Evolutionary conservation across 1,139 yeast species (phyloP), one percentile per base, ranked within the genome.

Genomic region (Scheffersomyces lignicola): DNA sequence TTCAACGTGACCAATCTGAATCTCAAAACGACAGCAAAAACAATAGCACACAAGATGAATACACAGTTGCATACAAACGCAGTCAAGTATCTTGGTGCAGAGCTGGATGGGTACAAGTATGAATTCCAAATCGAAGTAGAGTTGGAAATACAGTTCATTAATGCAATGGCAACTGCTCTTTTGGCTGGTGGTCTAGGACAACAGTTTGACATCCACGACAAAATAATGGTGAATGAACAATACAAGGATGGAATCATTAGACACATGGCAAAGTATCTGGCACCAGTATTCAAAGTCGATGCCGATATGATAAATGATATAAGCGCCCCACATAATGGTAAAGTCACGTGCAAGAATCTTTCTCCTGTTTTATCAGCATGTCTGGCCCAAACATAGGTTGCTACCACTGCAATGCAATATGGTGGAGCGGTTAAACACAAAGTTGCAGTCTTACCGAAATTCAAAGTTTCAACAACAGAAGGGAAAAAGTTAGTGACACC

Each of bases 401-500:
- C 59, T 13, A 76, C 58, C 11, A 78, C 79, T 0, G 82, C 80
- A 39, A 77, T 47, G 37, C 73, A 52, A 53, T 77, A 78, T 18
- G 83, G 83, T 27, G 83, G 83, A 26, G 78, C 83, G 4, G 83
- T 77, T 42, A 78, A 59, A 45, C 76, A 70, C 40, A 76, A 61
- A 5, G 83, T 78, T 22, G 72, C 65, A 29, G 75, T 65, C 40
- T 65, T 59, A 49, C 55, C 51, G 44, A 75, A 78, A 27, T 76
- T 69, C 44, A 78, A 61, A 5, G 84, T 77, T 42, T 64, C 56
- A 14, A 78, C 81, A 23, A 78, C 78, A 1, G 81, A 67, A 18
- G 83, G 84, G 65, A 78, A 78, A 53, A 76, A 78, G 49, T 77
- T 74, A 18, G 81, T 76, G 33, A 77, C 76, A 51, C 82, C 80